Evolutionary conservation across 2,329 filamentous ascomycete genomes (phyloP).

Genomic region (Colletotrichum horii): DNA sequence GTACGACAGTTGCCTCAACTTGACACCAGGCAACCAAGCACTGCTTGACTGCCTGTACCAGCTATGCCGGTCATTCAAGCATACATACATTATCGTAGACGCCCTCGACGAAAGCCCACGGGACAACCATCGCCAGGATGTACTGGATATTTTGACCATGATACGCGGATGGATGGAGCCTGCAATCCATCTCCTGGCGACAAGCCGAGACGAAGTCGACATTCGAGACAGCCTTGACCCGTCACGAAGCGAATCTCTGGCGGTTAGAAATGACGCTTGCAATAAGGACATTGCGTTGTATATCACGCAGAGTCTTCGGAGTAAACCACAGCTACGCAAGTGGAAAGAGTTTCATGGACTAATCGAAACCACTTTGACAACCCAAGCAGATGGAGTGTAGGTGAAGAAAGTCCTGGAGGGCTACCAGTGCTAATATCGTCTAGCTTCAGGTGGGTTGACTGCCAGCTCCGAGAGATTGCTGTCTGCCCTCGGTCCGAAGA

Average conservation of each 20-base stretch:
- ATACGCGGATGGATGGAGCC: neutral
- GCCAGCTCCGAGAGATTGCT: constrained; percentile 21
- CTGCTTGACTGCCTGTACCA: neutral
- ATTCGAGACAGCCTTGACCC: constrained; percentile 28
- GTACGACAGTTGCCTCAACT: neutral
- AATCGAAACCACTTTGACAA: neutral
- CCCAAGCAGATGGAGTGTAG: neutral
- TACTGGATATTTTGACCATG: fast-evolving
- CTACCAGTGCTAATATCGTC: neutral
- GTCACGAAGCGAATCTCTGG: neutral
- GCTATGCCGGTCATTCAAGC: neutral
- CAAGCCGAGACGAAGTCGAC: constrained; percentile 36
- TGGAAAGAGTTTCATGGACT: neutral
- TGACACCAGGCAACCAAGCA: neutral
- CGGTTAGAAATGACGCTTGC: neutral
- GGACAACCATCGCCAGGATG: neutral
- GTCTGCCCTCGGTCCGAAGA: constrained; percentile 15
- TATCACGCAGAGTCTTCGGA: neutral
- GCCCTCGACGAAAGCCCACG: neutral
- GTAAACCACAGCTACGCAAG: neutral
- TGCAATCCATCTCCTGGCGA: constrained; percentile 32
- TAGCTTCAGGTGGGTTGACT: constrained; percentile 30
- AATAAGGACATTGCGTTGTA: neutral
- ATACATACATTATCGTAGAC: neutral
- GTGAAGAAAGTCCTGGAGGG: neutral